A percentile compares a stretch with the other conserved stretches of the same genome.
These are phyloP conservation scores for Boletus fagicola DNA, from an alignment of 768 basidiomycete species.

Conservation along the genomic window DNA sequence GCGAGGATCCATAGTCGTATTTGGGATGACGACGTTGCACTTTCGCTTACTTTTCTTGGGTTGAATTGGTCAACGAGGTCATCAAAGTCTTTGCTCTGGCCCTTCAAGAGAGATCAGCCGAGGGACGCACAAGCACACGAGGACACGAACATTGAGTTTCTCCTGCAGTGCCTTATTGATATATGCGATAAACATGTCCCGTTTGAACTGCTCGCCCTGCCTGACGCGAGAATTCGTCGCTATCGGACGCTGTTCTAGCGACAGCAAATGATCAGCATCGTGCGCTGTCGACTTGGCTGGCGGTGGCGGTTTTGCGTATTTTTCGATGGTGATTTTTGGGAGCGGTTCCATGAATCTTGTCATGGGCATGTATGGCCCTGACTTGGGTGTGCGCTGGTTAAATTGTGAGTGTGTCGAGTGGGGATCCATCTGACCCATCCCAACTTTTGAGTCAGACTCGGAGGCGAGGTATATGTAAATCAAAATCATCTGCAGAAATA, in stretches of 20 bases:
- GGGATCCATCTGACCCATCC: conserved; percentile 56
- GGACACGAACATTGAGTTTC: conserved; percentile 58
- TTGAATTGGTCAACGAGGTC: conserved; percentile 89
- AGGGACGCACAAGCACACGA: conserved; percentile 11
- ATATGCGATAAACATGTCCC: conserved; percentile 83
- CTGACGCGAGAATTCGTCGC: conserved; percentile 78
- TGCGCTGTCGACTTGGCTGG: conserved; percentile 24
- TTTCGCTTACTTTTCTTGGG: conserved; percentile 39
- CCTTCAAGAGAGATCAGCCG: conserved; percentile 43
- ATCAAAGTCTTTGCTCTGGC: conserved; percentile 73
- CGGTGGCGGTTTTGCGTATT: conserved; percentile 40
- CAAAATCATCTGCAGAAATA: not conserved
- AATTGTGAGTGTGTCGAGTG: conserved; percentile 75
- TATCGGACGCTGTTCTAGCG: conserved; percentile 51
- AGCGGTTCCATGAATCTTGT: conserved; percentile 46
- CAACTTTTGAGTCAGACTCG: not conserved
- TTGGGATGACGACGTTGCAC: conserved; percentile 44
- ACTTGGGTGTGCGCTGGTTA: conserved; percentile 68
- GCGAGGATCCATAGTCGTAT: conserved; percentile 81
- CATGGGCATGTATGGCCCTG: conserved; percentile 52
- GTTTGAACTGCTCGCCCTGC: conserved; percentile 71
- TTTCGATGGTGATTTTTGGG: conserved; percentile 43
- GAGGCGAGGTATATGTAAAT: not conserved
- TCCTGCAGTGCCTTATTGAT: conserved; percentile 78
- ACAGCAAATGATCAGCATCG: conserved; percentile 12